Evolutionary conservation across 1,284 basidiomycete genomes (phyloP), one percentile per base, ranked within the genome.

Genomic region (Meripilus lineatus): DNA sequence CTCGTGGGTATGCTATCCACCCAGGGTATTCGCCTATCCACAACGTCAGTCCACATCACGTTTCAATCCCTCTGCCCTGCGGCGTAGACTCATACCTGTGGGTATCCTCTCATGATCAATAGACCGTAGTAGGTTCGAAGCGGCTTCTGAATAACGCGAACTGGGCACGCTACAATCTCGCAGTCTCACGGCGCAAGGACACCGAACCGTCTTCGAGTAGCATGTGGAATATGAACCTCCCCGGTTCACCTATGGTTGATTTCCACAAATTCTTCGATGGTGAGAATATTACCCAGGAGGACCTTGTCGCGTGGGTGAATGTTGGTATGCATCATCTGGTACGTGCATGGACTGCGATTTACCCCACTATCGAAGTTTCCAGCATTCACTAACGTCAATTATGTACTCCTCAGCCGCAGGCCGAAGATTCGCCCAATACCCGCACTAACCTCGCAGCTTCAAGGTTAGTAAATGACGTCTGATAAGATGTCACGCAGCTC

Each of bases 261-360:
- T 84, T 81, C 58, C 71, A 78, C 60, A 71, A 74, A 46, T 80
- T 81, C 61, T 81, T 82, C 58, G 72, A 83, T 48, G 74, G 74
- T 17, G 78, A 81, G 60, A 75, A 70, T 49, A 68, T 83, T 46
- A 74, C 70, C 0, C 77, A 82, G 57, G 64, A 77, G 47, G 78
- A 81, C 58, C 61, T 83, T 23, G 80, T 83, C 4, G 72, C 75
- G 6, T 84, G 81, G 77, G 55, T 81, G 45, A 82, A 83, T 52
- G 58, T 84, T 39, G 82, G 81, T 14, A 84, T 70, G 66, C 78
- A 80, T 56, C 78, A 81, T 53, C 58, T 76, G 47, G 71, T 71
- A 45, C 42, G 65, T 51, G 37, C 32, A 1, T 8, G 33, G 38
- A 35, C 32, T 25, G 39, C 13, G 15, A 20, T n/a, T 20, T 18